Evolutionary conservation across 345 rosid species (phyloP), one percentile per base, ranked within the genome.

Genomic region (Stellera chamaejasme): DNA sequence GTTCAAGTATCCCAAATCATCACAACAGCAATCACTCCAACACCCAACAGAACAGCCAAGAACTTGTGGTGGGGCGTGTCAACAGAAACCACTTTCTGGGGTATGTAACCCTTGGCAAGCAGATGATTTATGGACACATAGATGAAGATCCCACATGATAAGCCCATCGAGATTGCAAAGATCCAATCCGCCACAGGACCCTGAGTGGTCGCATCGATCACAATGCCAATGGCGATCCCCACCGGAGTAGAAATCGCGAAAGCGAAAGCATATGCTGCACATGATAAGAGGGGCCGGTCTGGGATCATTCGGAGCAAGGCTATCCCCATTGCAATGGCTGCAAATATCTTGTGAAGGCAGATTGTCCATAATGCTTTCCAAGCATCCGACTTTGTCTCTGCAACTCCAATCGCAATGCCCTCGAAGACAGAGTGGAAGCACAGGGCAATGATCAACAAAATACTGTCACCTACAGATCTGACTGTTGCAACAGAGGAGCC

Each of bases 341-440:
- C 97, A 62, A 87, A 84, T 60, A 87, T 63, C 78, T 79, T 82
- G 79, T 82, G 84, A 56, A 84, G 65, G 7, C 63, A 61, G 62
- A 87, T 81, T 2, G 96, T 87, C 90, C 97, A 82, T 28, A 82
- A 49, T 28, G 95, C 86, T 75, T 66, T 87, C 88, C 88, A 87
- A 0, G 96, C 97, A 52, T 87, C 85, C 10, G 69, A 63, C 59
- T 76, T 39, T 0, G 80, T 79, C 70, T 77, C 74, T 15, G 88
- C 85, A 25, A 89, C 80, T 47, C 96, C 92, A 4, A 82, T 82
- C 1, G 95, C 95, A 45, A 84, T 80, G 55, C 97, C 97, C 65
- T 85, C 96, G 45, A 89, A 89, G 0, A 90, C 77, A 1, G 96
- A 90, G 78, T 90, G 97, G 74, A 90, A 87, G 62, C 97, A 90